These are phyloP conservation scores for Spergularia azorica DNA, from an alignment of 179 eudicot species.

Conservation along the genomic window DNA sequence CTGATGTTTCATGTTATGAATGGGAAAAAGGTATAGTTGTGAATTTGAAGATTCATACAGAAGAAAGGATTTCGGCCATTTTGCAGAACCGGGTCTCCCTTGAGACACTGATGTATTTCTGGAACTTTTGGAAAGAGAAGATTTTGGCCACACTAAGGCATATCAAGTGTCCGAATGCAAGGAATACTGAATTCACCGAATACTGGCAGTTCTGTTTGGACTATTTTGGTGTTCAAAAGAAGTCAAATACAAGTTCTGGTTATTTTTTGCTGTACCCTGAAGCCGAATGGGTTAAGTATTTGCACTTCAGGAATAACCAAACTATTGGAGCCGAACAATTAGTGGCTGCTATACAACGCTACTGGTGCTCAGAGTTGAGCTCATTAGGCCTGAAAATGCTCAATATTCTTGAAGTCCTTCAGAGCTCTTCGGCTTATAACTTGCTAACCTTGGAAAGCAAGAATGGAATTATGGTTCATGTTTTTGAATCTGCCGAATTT, in stretches of 20 bases:
- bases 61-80: neutral
- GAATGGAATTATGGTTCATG: neutral
- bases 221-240: conserved; percentile 31
- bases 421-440: neutral
- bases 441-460: conserved; percentile 8
- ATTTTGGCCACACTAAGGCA: conserved; percentile 15
- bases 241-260: neutral
- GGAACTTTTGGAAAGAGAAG: conserved; percentile 30
- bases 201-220: conserved; percentile 23
- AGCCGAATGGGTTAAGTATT: conserved; percentile 26
- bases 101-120: conserved; percentile 20
- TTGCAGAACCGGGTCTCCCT: conserved; percentile 7
- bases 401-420: conserved; percentile 11
- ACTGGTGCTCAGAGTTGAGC: conserved; percentile 25
- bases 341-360: conserved; percentile 13
- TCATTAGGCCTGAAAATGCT: conserved; percentile 25
- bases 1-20: conserved; percentile 7
- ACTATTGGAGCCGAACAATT: conserved; percentile 2
- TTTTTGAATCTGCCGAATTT: conserved; percentile 19
- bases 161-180: neutral
- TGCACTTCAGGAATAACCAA: neutral
- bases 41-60: neutral
- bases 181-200: neutral
- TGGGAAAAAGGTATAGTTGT: neutral
- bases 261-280: conserved; percentile 26